phyloP scores from a whole-genome alignment of 108 stramenopile genomes.

The Skeletonema menzelii region DNA sequence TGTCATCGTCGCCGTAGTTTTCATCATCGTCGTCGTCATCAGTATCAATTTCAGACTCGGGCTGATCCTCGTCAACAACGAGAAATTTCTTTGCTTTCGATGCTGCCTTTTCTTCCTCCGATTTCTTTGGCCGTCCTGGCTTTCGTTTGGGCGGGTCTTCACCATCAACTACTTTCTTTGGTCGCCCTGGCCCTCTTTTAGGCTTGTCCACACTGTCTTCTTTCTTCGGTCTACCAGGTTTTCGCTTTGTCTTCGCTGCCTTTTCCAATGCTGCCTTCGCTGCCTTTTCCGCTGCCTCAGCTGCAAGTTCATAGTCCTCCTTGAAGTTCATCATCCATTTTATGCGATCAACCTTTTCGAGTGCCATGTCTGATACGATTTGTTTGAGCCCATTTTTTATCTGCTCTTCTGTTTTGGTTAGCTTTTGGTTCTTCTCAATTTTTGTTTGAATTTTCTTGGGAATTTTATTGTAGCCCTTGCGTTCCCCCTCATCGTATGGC shows the following conservation, averaged over 20 bases:
- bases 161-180: slow-evolving; percentile 14
- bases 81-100: slow-evolving; percentile 24
- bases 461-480: slow-evolving; percentile 28
- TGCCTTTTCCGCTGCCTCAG: background rate
- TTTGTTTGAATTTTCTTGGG: slow-evolving; percentile 46
- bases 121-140: slow-evolving; percentile 34
- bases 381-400: slow-evolving; percentile 37
- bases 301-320: slow-evolving; percentile 42
- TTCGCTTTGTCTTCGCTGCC: slow-evolving; percentile 7
- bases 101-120: slow-evolving; percentile 13
- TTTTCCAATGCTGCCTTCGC: background rate
- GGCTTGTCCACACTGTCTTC: slow-evolving; percentile 14
- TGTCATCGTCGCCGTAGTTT: slow-evolving; percentile 30
- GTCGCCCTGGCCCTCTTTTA: slow-evolving; percentile 43
- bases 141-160: slow-evolving; percentile 16
- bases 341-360: slow-evolving; percentile 31
- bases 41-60: slow-evolving; percentile 23
- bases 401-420: slow-evolving; percentile 52
- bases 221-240: slow-evolving; percentile 35
- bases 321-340: slow-evolving; percentile 48
- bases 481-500: slow-evolving; percentile 45
- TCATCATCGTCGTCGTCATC: slow-evolving; percentile 41
- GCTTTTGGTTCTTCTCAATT: slow-evolving; percentile 34
- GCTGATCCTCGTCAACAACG: slow-evolving; percentile 30
- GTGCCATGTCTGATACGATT: slow-evolving; percentile 31